Percentiles rank a stretch among this genome's conserved stretches.
Conservation (phyloP, 2,329 filamentous ascomycete species). For the Colletotrichum chlorophyti region DNA sequence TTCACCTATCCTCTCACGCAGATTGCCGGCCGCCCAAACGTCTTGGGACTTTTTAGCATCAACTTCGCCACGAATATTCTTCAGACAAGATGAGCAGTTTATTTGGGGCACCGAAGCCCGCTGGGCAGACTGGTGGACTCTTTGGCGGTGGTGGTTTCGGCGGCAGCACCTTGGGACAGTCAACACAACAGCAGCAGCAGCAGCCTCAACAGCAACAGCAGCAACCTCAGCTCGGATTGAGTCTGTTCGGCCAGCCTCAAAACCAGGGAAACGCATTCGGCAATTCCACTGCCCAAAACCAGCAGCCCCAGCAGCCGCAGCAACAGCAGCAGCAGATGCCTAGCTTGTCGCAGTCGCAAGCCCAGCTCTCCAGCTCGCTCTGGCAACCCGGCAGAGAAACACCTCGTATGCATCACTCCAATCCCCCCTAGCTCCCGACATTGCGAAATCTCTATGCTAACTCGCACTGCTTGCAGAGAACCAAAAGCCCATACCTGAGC, state of each 20-base stretch:
- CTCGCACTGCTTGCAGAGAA: slow-evolving; percentile 46
- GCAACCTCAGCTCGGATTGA: slow-evolving; percentile 37
- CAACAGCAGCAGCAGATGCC: slow-evolving; percentile 52
- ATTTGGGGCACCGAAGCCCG: slow-evolving; percentile 48
- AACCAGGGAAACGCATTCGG: slow-evolving; percentile 43
- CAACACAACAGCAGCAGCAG: slow-evolving; percentile 41
- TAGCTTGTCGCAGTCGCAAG: slow-evolving; percentile 51
- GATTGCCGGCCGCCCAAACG: no score
- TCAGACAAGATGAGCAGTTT: slow-evolving; percentile 42
- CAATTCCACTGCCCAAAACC: slow-evolving; percentile 37
- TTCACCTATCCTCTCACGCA: background rate
- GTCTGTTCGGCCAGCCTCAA: slow-evolving; percentile 47
- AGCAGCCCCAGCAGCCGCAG: slow-evolving; percentile 50
- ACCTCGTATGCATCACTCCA: slow-evolving; percentile 47
- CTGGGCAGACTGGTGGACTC: slow-evolving; percentile 32
- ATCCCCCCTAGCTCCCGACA: background rate
- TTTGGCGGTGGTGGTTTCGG: slow-evolving; percentile 40
- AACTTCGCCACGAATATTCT: background rate
- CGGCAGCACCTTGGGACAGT: slow-evolving; percentile 37
- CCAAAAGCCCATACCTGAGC: slow-evolving; percentile 77
- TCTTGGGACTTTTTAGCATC: no score
- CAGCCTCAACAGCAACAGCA: slow-evolving; percentile 45
- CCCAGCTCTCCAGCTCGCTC: slow-evolving; percentile 55
- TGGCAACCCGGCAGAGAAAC: slow-evolving; percentile 61
- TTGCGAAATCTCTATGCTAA: slow-evolving; percentile 17